Base-by-base conservation (phyloP, 1,139 yeast genomes). In the Taiozyma sp. region DNA sequence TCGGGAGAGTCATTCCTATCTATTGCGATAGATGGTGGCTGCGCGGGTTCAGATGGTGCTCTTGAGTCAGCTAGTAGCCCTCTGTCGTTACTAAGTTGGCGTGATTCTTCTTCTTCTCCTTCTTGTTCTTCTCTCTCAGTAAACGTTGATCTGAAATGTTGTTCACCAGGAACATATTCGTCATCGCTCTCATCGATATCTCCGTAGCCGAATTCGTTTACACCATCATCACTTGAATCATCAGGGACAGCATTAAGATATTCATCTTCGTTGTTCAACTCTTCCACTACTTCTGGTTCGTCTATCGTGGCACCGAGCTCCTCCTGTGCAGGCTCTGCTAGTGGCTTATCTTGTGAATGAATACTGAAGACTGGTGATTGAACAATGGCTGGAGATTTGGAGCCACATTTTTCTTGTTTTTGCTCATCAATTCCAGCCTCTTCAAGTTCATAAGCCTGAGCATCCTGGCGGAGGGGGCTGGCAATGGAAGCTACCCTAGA, bases 201-300 rank as follows among this genome's bases (percentile, higher is more conserved):
- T 10, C 43, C 43, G 11, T 45, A 43, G 9, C 26, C 21, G 28
- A 46, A 39, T 8, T 32, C 47, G 26, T 35, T 44, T 13, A 48
- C 43, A 19, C 53, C 47, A 22, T 48, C 49, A 42, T 24, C 42
- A 26, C 37, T 34, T 43, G 47, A 40, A 11, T 51, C 50, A 22
- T 29, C 29, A 42, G 46, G 46, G 14, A 47, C 46, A 42, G 43
- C 40, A 46, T 19, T n/a, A 10, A 39, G 24, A 22, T 22, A 37
- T 26, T 22, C 19, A 37, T 37, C 41, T 19, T 37, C 41, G 9
- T 19, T 6, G 41, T 9, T 37, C 10, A 24, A 8, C 13, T 19
- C 41, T 19, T 16, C 21, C 5, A 19, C 41, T 4, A 19, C n/a
- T 35, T 35, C 39, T 16, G 21, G 24, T 14, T 37, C 41, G 19